Evolutionary conservation across 192 early-diverging fungal genomes (phyloP), one percentile per base, ranked within the genome.

Genomic region (Backusella macrospora): DNA sequence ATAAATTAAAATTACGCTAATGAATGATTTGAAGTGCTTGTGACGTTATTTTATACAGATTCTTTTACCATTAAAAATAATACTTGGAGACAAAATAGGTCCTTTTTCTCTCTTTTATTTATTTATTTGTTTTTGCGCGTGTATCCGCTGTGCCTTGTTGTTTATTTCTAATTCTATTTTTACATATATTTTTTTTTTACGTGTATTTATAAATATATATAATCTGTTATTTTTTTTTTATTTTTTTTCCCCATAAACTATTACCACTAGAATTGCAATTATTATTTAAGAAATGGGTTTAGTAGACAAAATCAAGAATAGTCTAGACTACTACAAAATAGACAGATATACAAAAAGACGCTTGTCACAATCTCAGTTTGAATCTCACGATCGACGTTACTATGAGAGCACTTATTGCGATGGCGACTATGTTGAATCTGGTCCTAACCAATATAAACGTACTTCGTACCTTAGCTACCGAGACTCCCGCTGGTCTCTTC

Each of bases 271-370:
- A 34, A 34, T 34, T 34, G 29, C 29, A 34, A 34, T n/a, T 49
- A 5, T 5, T 49, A 59, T 1, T 59, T 12, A 55, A 55, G 47
- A 18, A 86, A 90, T 80, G 79, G 79, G 79, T 39, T 43, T 76
- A 13, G 48, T 80, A 18, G 71, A 69, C 23, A 71, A 68, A 40
- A 48, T 80, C 6, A 62, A 65, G 18, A 46, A 55, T 42, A 55
- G 65, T 14, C 49, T 65, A 26, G 79, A 76, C 18, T 39, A 74
- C 12, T 46, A 55, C 12, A 59, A 68, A 65, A 43, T 80, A 42
- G 74, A 80, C 18, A 72, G 74, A 62, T 80, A 80, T 48, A 80
- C 79, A 6, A 76, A 74, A 42, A 67, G 79, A 62, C 71, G 79
- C 59, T 21, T 43, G 23, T 73, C 73, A n/a, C 74, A 80, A 68